Base-by-base conservation (phyloP, 352 stramenopile species). In the Globisporangium sylvaticum region DNA sequence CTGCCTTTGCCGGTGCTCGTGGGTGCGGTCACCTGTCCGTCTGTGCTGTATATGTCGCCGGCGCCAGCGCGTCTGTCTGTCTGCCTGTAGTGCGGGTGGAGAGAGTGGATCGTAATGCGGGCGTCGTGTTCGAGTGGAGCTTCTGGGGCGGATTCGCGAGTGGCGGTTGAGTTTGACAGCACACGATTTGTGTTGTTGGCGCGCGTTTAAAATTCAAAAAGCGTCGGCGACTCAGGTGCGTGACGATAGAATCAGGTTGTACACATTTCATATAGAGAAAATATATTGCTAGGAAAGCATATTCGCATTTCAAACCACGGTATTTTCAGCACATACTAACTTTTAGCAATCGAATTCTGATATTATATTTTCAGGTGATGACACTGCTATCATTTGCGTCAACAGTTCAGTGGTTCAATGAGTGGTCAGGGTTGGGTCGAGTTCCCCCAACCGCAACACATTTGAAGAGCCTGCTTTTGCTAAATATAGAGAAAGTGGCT, bases 171-270 rank as follows among this genome's bases (percentile, higher is more conserved):
- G 46, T 54, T 25, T 37, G 10, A 61, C 22, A 29, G 29, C 25
- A 46, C 15, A 39, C 37, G 14, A n/a, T 6, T 15, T 42, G 34
- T 12, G 12, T 44, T 44, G 42, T 44, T 44, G 42, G 59, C 59
- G 61, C 61, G 52, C 50, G 37, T 67, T 67, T 44, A 67, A 67
- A 67, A 62, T 67, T 67, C 52, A 65, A 65, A 65, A 34, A 54
- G 39, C 1, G 31, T 6, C 1, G 3, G 31, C 5, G 55, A 60
- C 32, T 61, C 55, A 61, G 54, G 34, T 56, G 22, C 37, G 37
- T 44, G 37, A 5, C 14, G 37, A 20, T 6, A 44, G 37, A 44
- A 44, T 44, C 37, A 44, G 37, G 29, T 8, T 59, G 8, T 20
- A 3, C 42, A 15, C 4, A 39, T 59, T 27, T 59, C 53, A 58